Evolutionary conservation across 768 basidiomycete species (phyloP).

Genomic region (Suillus luteus): DNA sequence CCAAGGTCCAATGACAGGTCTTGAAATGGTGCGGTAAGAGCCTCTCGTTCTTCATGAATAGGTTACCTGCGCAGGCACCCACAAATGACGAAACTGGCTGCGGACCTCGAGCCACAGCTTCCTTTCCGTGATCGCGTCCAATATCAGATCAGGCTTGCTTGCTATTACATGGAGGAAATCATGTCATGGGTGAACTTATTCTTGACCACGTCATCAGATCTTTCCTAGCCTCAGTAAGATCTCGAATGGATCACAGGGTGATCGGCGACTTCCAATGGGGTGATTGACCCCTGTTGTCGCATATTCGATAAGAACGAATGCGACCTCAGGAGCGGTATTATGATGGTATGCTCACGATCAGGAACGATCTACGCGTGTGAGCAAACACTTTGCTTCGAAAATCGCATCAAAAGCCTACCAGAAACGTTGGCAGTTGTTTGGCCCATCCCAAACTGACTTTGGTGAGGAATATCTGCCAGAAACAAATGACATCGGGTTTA

Average conservation of each 20-base stretch:
- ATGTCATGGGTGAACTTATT: slow-evolving; percentile 38
- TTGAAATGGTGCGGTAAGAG: slow-evolving; percentile 36
- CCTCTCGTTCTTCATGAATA: slow-evolving; percentile 33
- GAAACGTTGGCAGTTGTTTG: slow-evolving; percentile 18
- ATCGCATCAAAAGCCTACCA: slow-evolving; percentile 36
- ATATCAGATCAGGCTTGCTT: slow-evolving; percentile 47
- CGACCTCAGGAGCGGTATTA: slow-evolving; percentile 47
- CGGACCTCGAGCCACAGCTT: slow-evolving; percentile 34
- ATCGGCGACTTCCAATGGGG: slow-evolving; percentile 48
- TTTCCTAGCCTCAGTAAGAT: slow-evolving; percentile 41
- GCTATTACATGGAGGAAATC: slow-evolving; percentile 36
- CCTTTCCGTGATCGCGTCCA: slow-evolving; percentile 39
- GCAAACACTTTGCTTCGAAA: slow-evolving; percentile 36
- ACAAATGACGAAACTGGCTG: slow-evolving; percentile 37
- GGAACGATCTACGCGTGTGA: slow-evolving; percentile 31
- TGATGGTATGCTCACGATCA: slow-evolving; percentile 49
- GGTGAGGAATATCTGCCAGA: background rate
- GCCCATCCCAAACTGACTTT: slow-evolving; percentile 4
- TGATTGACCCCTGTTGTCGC: slow-evolving; percentile 30
- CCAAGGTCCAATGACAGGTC: slow-evolving; percentile 32
- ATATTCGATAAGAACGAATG: slow-evolving; percentile 49
- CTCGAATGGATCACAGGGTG: slow-evolving; percentile 39
- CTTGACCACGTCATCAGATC: slow-evolving; percentile 46
- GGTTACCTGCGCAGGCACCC: slow-evolving; percentile 25
- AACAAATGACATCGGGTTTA: background rate